phyloP scores from a whole-genome alignment of 2,329 filamentous ascomycete genomes.

The Xylariaceae sp. region DNA sequence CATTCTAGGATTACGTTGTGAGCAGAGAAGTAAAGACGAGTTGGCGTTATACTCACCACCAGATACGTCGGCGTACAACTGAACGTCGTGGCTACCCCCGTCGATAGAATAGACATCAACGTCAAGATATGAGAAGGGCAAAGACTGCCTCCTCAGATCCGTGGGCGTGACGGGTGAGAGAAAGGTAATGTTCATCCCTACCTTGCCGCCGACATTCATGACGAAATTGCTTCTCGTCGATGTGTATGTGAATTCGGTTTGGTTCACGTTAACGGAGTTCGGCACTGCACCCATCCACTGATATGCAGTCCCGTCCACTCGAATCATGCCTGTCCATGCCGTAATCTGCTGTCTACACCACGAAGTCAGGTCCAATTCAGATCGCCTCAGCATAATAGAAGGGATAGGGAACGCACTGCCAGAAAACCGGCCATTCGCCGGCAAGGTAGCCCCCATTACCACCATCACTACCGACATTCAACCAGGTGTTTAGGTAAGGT shows the following conservation, averaged over 20 bases:
- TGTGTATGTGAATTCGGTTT: conserved; percentile 64
- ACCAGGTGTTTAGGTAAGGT: conserved; percentile 71
- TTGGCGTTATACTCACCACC: conserved; percentile 47
- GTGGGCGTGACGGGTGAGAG: conserved; percentile 64
- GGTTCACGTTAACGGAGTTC: conserved; percentile 48
- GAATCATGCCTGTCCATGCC: conserved; percentile 66
- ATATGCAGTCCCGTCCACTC: conserved; percentile 60
- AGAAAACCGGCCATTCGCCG: conserved; percentile 66
- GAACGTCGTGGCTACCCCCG: conserved; percentile 57
- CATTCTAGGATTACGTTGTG: conserved; percentile 53
- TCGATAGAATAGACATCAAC: conserved; percentile 61
- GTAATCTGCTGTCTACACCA: conserved; percentile 47
- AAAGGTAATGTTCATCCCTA: conserved; percentile 65
- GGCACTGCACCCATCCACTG: conserved; percentile 63
- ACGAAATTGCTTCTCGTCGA: conserved; percentile 68
- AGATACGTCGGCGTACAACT: conserved; percentile 70
- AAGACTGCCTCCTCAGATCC: conserved; percentile 63
- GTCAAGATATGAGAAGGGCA: conserved; percentile 67
- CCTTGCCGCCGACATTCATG: conserved; percentile 57
- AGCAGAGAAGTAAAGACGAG: conserved; percentile 9
- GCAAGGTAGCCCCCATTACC: conserved; percentile 64
- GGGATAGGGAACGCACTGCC: conserved; percentile 52
- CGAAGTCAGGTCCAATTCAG: conserved; percentile 15
- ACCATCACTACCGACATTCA: conserved; percentile 56
- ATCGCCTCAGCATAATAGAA: background rate